Percentiles rank a stretch among this genome's conserved stretches.
phyloP scores from a whole-genome alignment of 164 flowering plant species.

The Liquidambar formosana region DNA sequence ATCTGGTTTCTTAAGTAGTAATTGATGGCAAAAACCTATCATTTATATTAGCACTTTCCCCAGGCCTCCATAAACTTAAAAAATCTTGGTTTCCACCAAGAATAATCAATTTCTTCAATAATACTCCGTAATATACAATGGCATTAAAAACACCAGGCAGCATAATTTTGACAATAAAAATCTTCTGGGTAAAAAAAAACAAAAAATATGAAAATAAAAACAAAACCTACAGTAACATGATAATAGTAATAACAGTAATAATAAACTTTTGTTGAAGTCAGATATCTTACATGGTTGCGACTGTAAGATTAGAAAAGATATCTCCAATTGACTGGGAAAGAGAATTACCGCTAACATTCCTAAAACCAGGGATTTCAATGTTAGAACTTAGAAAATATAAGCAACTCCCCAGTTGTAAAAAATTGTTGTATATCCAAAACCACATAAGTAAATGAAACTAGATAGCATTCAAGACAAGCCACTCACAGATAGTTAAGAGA shows the following conservation, averaged over 20 bases:
- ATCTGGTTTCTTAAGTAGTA: not conserved
- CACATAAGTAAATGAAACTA: not conserved
- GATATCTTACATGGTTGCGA: conserved; percentile 65
- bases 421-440: not conserved
- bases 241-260: not conserved
- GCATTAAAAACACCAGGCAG: not conserved
- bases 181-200: not conserved
- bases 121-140: too few relatives aligned
- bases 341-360: conserved; percentile 76
- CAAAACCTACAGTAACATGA: not conserved
- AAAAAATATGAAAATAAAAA: too few relatives aligned
- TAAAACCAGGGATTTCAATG: conserved; percentile 24
- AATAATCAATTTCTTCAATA: not conserved
- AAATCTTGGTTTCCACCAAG: not conserved
- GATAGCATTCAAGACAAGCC: conserved; percentile 16
- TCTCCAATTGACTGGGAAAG: conserved; percentile 66
- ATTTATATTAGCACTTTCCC: not conserved
- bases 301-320: conserved; percentile 52
- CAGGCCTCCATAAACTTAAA: not conserved
- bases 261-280: not conserved
- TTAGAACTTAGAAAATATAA: conserved; percentile 2
- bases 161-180: not conserved
- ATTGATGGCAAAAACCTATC: not conserved
- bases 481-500: conserved; percentile 77
- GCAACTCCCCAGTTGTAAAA: not conserved